Percentiles rank a stretch among this genome's conserved stretches.
These are phyloP conservation scores for Fusarium caatingaense DNA, from an alignment of 2,329 filamentous ascomycete species.

Conservation along the genomic window DNA sequence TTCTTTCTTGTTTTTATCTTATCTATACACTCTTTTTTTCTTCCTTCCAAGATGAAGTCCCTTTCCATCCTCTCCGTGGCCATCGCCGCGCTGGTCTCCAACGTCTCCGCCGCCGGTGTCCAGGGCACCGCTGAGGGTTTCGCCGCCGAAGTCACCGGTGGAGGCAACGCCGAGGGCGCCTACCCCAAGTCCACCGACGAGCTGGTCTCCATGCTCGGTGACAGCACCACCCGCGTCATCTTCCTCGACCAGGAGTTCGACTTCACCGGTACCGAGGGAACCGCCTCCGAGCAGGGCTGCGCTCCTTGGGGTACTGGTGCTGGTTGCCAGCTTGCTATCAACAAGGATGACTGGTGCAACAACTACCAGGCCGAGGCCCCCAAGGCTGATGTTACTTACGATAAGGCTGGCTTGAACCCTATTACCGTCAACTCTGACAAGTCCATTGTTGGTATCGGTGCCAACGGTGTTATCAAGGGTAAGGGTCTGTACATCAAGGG, in stretches of 20 bases:
- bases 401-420: slow-evolving; percentile 63
- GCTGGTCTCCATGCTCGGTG: slow-evolving; percentile 69
- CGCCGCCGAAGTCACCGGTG: slow-evolving; percentile 68
- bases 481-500: slow-evolving; percentile 63
- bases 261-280: slow-evolving; percentile 67
- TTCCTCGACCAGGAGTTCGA: slow-evolving; percentile 67
- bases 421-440: slow-evolving; percentile 69
- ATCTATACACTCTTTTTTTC: slow-evolving; percentile 10
- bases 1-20: neutral
- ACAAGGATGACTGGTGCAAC: slow-evolving; percentile 68
- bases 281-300: slow-evolving; percentile 64
- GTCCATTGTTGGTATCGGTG: slow-evolving; percentile 65
- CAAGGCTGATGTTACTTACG: slow-evolving; percentile 57
- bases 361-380: slow-evolving; percentile 67
- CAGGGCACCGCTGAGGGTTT: slow-evolving; percentile 56
- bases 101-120: slow-evolving; percentile 38
- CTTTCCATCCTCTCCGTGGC: slow-evolving; percentile 32
- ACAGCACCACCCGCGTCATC: slow-evolving; percentile 65
- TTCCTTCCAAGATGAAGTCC: slow-evolving; percentile 30
- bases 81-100: slow-evolving; percentile 30
- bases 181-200: slow-evolving; percentile 66
- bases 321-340: slow-evolving; percentile 69
- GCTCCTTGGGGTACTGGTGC: slow-evolving; percentile 67
- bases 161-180: slow-evolving; percentile 68
- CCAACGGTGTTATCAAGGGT: slow-evolving; percentile 65